phyloP scores from a whole-genome alignment of 768 basidiomycete genomes.

The Suillus cothurnatus region DNA sequence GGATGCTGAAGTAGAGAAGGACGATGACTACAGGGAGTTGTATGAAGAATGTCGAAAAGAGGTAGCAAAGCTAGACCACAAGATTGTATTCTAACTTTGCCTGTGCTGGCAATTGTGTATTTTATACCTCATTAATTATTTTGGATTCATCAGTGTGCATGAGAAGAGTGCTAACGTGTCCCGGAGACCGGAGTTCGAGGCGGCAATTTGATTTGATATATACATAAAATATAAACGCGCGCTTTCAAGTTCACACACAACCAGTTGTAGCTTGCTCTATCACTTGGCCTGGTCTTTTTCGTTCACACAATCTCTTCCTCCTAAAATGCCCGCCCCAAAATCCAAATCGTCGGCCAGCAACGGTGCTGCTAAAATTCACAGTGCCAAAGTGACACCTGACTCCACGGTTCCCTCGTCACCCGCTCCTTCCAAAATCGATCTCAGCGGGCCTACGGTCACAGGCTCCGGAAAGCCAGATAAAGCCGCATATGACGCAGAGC shows the following conservation, averaged over 20 bases:
- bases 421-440: conserved; percentile 22
- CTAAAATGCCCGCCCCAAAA: conserved; percentile 47
- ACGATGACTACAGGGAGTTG: conserved; percentile 84
- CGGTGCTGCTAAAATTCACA: conserved; percentile 42
- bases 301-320: conserved; percentile 17
- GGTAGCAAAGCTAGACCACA: conserved; percentile 77
- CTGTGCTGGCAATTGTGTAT: conserved; percentile 3
- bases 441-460: conserved; percentile 24
- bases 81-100: conserved; percentile 59
- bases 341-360: conserved; percentile 53
- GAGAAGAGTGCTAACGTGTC: background rate
- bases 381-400: conserved; percentile 24
- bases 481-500: conserved; percentile 79
- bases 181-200: background rate
- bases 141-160: background rate
- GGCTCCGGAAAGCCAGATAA: conserved; percentile 79
- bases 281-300: conserved; percentile 19
- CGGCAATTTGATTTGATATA: background rate
- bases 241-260: conserved; percentile 11
- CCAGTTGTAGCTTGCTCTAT: background rate
- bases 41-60: conserved; percentile 88
- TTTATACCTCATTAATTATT: conserved; percentile 7
- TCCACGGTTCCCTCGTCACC: conserved; percentile 31
- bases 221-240: background rate
- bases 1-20: conserved; percentile 61